Base-by-base conservation (phyloP, 192 early-diverging fungal genomes). In the Coemansia sp. region DNA sequence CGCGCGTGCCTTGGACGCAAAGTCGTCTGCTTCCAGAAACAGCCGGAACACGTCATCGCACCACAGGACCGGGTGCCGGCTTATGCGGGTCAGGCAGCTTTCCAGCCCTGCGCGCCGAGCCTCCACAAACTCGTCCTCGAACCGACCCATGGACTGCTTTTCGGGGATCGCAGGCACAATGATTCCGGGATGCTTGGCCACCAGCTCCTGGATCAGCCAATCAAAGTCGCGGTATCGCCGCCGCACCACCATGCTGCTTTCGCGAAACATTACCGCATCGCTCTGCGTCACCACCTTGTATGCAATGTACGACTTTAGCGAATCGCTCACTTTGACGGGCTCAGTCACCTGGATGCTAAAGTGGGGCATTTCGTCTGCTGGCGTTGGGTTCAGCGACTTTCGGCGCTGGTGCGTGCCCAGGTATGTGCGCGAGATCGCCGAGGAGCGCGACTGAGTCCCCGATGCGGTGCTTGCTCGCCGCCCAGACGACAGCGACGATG, bases 51-150 rank as follows among this genome's bases (percentile, higher is more conserved):
- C 89, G 7, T 85, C 83, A 69, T 94, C 89, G 10, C 82, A 80
- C 71, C 91, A 88, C 16, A 98, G 76, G 56, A 87, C 83, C 6
- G 87, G 88, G 58, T 98, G 95, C 11, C 80, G 69, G 14, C 81
- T 84, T 36, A 94, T 88, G 53, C 89, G 89, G n/a, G 68, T 63
- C 26, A 96, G 61, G 76, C 90, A 93, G 53, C 84, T 82, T 68
- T 96, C 92, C 16, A 98, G 79, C 0, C 86, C 91, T 30, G 83
- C 79, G 3, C 93, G 82, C 11, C 95, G 82, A 36, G 82, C 83
- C 68, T 98, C 93, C 11, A 98, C 85, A 84, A 98, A 98, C 53
- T 94, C 93, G 66, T 96, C 90, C 62, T 93, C 88, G 56, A 98
- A 98, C 17, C 95, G 87, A 11, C 90, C 91, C 45, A 94, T 57